Evolutionary conservation across 2,329 filamentous ascomycete species (phyloP), one percentile per base, ranked within the genome.

Genomic region (Endoconidiophora polonica): DNA sequence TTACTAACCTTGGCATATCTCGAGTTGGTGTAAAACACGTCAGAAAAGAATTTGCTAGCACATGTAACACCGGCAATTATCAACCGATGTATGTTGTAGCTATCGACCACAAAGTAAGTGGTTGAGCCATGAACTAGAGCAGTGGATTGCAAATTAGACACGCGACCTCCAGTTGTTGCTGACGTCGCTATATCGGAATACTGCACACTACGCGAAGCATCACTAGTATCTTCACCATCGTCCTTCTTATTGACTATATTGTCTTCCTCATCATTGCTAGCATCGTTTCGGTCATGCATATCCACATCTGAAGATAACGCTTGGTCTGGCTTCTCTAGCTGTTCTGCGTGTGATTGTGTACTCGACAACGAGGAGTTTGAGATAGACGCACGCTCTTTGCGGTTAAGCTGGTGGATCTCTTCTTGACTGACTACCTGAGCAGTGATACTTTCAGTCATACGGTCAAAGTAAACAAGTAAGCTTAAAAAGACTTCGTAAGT

Each of bases 21-120:
- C 50, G 91, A 96, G 65, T 98, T 98, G 7, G 91, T 98, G 63
- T 96, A 98, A 60, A 98, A 98, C 39, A 96, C 90, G 66, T 98
- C 77, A 4, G 90, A 96, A 66, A 98, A 98, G 72, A 96, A 98
- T 66, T 98, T 98, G 76, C 90, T 96, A 4, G 91, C 88, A 65
- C 91, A 96, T 2, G 91, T 98, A 42, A 98, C 91, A 36, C 90
- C 91, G 2, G 91, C 86, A 62, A 98, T 98, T 49, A 96, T 88
- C 50, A 98, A 71, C 50, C 91, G 81, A 62, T 98, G 91, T 56
- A 98, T 96, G 66, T 98, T 98, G 69, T 91, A 98, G 67, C 91
- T 96, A 66, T 98, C 91, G 9, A 96, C 91, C 39, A 96, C 90
- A 61, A 98, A 96, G 53, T 76, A 78, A 6, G 74, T 76, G 4